Percentiles rank a stretch among this genome's conserved stretches.
Conservation (phyloP, 306 rosid genomes). For the Astragalus glycyphyllos region DNA sequence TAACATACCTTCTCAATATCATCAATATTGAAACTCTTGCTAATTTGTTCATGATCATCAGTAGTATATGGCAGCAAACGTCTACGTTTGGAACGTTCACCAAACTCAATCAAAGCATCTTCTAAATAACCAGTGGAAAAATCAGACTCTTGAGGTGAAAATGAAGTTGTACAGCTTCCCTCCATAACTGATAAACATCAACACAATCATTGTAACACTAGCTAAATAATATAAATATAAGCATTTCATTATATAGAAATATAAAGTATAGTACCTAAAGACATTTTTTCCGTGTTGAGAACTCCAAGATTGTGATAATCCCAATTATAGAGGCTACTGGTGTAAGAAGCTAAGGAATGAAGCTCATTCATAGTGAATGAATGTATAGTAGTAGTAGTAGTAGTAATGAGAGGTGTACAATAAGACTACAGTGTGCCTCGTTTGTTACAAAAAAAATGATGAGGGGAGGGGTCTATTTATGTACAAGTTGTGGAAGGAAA, state of each 20-base stretch:
- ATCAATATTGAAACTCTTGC: conserved; percentile 37
- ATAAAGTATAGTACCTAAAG: conserved; percentile 57
- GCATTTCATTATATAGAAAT: conserved; percentile 1
- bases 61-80: conserved; percentile 56
- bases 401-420: conserved; percentile 1
- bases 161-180: conserved; percentile 44
- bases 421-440: conserved; percentile 12
- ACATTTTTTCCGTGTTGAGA: conserved; percentile 67
- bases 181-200: conserved; percentile 55
- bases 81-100: conserved; percentile 70
- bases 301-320: conserved; percentile 71
- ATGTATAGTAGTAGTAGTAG: background rate
- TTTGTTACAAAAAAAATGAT: conserved; percentile 43
- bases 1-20: conserved; percentile 48
- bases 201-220: conserved; percentile 39
- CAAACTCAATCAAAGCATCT: conserved; percentile 82
- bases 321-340: conserved; percentile 60
- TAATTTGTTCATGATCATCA: conserved; percentile 47
- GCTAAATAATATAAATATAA: no score
- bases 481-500: conserved; percentile 46
- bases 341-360: conserved; percentile 64
- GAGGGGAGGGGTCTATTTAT: conserved; percentile 56
- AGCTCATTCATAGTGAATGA: conserved; percentile 58
- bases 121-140: conserved; percentile 86
- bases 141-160: conserved; percentile 56